phyloP scores from a whole-genome alignment of 129 eudicot genomes.

The Rutidosis leptorrhynchoides region DNA sequence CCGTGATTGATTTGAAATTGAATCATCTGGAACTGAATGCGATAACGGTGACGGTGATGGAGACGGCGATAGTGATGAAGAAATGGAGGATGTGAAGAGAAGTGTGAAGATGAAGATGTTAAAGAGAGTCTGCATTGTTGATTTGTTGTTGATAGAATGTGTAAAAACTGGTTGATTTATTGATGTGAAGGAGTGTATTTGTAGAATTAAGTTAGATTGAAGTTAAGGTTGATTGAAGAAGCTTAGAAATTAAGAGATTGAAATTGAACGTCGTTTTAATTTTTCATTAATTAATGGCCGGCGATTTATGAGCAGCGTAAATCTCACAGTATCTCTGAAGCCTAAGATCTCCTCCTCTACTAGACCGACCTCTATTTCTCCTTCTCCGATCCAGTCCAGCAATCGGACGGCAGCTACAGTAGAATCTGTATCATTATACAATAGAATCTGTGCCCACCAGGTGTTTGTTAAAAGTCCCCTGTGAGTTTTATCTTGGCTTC shows the following conservation, averaged over 20 bases:
- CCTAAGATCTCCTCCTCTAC: too few relatives aligned
- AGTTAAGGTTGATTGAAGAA: constrained; percentile 25
- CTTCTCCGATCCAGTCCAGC: too few relatives aligned
- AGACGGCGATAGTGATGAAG: constrained; percentile 33
- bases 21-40: constrained; percentile 28
- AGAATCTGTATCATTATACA: too few relatives aligned
- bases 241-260: constrained; percentile 19
- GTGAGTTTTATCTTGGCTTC: too few relatives aligned
- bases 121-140: constrained; percentile 32
- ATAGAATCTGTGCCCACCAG: too few relatives aligned
- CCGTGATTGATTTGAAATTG: background rate
- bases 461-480: too few relatives aligned
- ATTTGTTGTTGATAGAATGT: background rate
- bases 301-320: constrained; percentile 30
- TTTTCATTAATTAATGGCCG: constrained; percentile 17
- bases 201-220: constrained; percentile 18
- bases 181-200: background rate
- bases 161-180: constrained; percentile 16
- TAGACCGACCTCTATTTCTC: too few relatives aligned
- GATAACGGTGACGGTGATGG: constrained; percentile 35
- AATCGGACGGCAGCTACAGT: too few relatives aligned
- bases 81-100: constrained; percentile 15
- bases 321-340: constrained; percentile 16
- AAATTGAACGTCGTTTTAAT: constrained; percentile 22
- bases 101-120: constrained; percentile 19